Evolutionary conservation across 2,329 filamentous ascomycete genomes (phyloP).

Genomic region (Pezicula radicicola): DNA sequence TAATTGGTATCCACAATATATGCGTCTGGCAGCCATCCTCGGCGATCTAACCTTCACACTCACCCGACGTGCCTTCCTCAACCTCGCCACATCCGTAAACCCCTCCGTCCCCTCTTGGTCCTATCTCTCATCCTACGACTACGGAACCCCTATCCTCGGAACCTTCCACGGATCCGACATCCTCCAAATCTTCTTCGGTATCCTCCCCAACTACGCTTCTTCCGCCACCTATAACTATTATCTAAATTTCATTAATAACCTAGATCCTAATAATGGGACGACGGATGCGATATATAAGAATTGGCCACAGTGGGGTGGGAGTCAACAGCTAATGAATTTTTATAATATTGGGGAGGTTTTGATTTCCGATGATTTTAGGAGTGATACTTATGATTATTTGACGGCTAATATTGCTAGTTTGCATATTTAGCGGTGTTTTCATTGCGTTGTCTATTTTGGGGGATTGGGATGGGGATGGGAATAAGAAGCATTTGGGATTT

Average conservation of each 20-base stretch:
- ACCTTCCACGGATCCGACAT: constrained; percentile 74
- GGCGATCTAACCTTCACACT: constrained; percentile 76
- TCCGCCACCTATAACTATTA: constrained; percentile 65
- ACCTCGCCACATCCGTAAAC: constrained; percentile 39
- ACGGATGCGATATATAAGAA: constrained; percentile 30
- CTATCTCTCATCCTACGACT: constrained; percentile 71
- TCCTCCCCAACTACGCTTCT: constrained; percentile 40
- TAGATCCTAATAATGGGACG: constrained; percentile 63
- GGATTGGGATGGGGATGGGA: too few relatives aligned
- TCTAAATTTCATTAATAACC: constrained; percentile 65
- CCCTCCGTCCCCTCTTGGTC: constrained; percentile 67
- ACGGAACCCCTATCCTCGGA: constrained; percentile 68
- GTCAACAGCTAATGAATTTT: constrained; percentile 49
- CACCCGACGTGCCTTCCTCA: constrained; percentile 62
- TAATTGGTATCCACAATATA: constrained; percentile 73
- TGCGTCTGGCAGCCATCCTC: constrained; percentile 70
- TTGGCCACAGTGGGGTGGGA: constrained; percentile 53
- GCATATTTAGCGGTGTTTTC: constrained; percentile 11
- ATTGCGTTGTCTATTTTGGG: too few relatives aligned
- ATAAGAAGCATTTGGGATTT: too few relatives aligned
- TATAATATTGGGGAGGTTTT: constrained; percentile 32
- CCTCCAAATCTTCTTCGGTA: constrained; percentile 58
- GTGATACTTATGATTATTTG: constrained; percentile 40
- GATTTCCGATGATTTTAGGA: constrained; percentile 46
- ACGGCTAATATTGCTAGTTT: constrained; percentile 19